Conservation (phyloP, 2,329 filamentous ascomycete genomes). For the Fusarium sp. region DNA sequence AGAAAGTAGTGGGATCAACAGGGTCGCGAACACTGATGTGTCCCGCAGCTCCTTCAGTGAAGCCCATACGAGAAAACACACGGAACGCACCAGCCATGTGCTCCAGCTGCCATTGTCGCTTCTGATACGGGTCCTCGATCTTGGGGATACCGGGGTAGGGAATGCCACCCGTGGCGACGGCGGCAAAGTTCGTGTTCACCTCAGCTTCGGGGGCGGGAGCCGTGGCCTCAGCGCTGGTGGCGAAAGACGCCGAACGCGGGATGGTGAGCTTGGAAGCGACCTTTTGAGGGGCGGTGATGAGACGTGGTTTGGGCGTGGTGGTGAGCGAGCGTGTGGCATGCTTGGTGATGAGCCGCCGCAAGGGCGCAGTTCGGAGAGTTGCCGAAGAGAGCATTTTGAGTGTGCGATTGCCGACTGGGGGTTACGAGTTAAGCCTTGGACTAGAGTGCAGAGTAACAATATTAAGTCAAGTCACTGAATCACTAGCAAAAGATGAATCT, state of each 20-base stretch:
- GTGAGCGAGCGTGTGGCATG: conserved; percentile 28
- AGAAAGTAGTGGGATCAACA: conserved; percentile 68
- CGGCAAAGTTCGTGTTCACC: conserved; percentile 41
- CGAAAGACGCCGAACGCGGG: conserved; percentile 26
- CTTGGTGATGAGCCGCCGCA: conserved; percentile 24
- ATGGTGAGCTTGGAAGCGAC: not conserved
- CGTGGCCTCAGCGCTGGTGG: conserved; percentile 37
- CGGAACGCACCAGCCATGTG: conserved; percentile 61
- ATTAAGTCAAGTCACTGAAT: not conserved
- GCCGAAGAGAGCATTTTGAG: conserved; percentile 27
- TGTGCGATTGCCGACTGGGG: not conserved
- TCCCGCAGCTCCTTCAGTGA: conserved; percentile 72
- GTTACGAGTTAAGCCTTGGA: not conserved
- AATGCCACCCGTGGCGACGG: conserved; percentile 46
- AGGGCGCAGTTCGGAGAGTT: conserved; percentile 14
- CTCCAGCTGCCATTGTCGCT: conserved; percentile 52
- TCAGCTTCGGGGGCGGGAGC: conserved; percentile 11
- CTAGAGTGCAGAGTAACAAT: not conserved
- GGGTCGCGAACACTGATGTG: conserved; percentile 75
- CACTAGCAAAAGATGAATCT: not conserved
- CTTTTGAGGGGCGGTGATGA: conserved; percentile 10
- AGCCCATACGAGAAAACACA: conserved; percentile 60
- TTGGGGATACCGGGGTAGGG: conserved; percentile 65
- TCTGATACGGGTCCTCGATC: conserved; percentile 61
- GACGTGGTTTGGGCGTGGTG: not conserved